Percentiles rank a stretch among this genome's conserved stretches.
These are phyloP conservation scores for Cenococcum geophilum DNA, from an alignment of 495 filamentous ascomycete genomes.

Conservation along the genomic window DNA sequence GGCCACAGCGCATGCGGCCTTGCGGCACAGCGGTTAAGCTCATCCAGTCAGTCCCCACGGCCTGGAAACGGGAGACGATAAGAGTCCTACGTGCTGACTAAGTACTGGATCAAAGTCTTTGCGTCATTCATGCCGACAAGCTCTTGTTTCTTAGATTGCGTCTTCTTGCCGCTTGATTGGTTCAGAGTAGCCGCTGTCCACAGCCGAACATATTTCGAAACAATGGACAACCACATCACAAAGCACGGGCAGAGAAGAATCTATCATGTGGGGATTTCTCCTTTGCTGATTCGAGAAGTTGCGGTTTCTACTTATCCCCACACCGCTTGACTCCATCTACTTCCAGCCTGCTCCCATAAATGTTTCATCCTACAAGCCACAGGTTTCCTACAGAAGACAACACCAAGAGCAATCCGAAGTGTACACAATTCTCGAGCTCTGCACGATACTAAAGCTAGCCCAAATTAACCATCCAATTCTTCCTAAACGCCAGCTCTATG, in stretches of 20 bases:
- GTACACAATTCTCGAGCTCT: too few species aligned
- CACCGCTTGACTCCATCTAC: too few species aligned
- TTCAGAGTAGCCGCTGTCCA: conserved; percentile 2
- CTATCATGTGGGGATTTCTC: too few species aligned
- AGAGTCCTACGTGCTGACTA: background rate
- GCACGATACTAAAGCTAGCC: too few species aligned
- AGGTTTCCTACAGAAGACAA: too few species aligned
- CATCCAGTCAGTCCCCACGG: background rate
- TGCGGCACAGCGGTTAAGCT: conserved; percentile 1
- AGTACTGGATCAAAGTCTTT: background rate
- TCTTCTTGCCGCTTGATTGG: background rate
- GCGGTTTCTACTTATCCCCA: background rate
- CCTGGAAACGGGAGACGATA: background rate
- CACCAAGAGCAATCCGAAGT: too few species aligned
- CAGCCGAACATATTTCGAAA: background rate
- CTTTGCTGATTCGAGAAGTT: too few species aligned
- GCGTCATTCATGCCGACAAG: background rate
- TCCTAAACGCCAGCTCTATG: too few species aligned
- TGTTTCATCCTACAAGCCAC: too few species aligned
- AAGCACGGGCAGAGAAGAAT: background rate
- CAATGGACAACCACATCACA: background rate
- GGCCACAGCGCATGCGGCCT: background rate
- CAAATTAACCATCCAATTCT: too few species aligned
- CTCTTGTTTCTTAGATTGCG: background rate
- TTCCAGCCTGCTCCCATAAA: too few species aligned